phyloP scores from a whole-genome alignment of 2,329 filamentous ascomycete genomes.

The Diaporthe eres region DNA sequence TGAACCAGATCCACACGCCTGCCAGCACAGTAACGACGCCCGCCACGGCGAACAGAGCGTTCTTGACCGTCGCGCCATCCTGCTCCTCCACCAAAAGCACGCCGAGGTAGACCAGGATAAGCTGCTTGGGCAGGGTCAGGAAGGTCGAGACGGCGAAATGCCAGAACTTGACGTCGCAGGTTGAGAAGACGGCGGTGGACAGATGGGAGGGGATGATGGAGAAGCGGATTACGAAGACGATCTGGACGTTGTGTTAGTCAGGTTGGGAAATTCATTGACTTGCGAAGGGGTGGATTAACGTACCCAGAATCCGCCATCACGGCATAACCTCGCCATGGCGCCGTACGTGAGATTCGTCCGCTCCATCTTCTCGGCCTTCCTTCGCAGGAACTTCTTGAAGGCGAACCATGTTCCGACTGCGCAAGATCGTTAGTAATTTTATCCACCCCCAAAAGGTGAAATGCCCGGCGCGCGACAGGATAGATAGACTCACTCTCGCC shows the following conservation, averaged over 20 bases:
- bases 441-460: no score
- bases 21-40: slow-evolving; percentile 53
- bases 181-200: slow-evolving; percentile 59
- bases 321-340: slow-evolving; percentile 55
- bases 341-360: slow-evolving; percentile 58
- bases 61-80: slow-evolving; percentile 50
- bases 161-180: slow-evolving; percentile 59
- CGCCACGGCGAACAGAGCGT: slow-evolving; percentile 52
- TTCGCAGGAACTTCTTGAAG: slow-evolving; percentile 55
- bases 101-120: slow-evolving; percentile 58
- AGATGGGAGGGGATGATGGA: slow-evolving; percentile 58
- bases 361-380: slow-evolving; percentile 55
- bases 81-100: slow-evolving; percentile 52
- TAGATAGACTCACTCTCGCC: slow-evolving; percentile 52
- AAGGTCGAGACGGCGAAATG: slow-evolving; percentile 56
- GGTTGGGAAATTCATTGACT: no score
- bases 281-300: neutral
- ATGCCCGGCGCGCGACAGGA: neutral
- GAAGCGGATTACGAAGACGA: slow-evolving; percentile 57
- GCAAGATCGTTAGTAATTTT: slow-evolving; percentile 5
- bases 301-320: slow-evolving; percentile 58
- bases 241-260: slow-evolving; percentile 44
- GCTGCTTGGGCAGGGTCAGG: slow-evolving; percentile 58
- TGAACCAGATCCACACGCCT: slow-evolving; percentile 54
- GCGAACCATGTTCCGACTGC: slow-evolving; percentile 57